Evolutionary conservation across 2,329 filamentous ascomycete genomes (phyloP).

Genomic region (Arthrobotrys conoides): DNA sequence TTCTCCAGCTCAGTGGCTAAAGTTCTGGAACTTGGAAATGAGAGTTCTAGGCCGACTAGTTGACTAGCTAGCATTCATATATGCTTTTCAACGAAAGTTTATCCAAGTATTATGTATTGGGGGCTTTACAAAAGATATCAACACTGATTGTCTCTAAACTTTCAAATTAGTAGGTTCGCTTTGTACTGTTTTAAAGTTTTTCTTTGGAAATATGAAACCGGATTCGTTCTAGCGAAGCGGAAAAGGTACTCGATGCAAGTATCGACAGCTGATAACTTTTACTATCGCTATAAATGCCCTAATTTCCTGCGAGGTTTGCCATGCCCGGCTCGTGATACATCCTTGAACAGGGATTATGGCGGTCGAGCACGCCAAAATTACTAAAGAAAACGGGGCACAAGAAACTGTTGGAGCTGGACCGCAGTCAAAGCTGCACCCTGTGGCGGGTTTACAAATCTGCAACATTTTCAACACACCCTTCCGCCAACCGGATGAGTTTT

Average conservation of each 20-base stretch:
- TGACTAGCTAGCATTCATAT: too few species aligned
- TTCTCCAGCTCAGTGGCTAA: background rate
- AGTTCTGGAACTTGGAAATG: background rate
- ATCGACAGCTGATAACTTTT: background rate
- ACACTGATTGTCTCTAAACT: too few species aligned
- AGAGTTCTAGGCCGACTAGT: background rate
- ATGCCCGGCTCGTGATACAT: background rate
- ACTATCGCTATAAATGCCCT: background rate
- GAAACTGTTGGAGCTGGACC: conserved; percentile 3
- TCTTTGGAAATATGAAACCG: background rate
- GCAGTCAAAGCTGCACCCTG: background rate
- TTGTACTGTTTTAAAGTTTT: background rate
- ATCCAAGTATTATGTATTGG: too few species aligned
- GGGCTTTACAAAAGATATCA: too few species aligned
- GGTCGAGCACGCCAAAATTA: conserved; percentile 10
- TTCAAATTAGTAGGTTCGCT: background rate
- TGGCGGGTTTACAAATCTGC: background rate
- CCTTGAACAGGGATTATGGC: background rate
- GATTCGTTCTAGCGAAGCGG: background rate
- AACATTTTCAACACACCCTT: conserved; percentile 20
- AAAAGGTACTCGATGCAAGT: background rate
- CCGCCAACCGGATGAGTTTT: too few species aligned
- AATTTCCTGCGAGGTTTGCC: too few species aligned
- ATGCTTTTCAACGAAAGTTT: background rate
- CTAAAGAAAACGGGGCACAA: too few species aligned